A percentile compares a stretch with the other conserved stretches of the same genome.
Evolutionary conservation across 306 rosid species (phyloP).

Genomic region (Rubus idaeus): DNA sequence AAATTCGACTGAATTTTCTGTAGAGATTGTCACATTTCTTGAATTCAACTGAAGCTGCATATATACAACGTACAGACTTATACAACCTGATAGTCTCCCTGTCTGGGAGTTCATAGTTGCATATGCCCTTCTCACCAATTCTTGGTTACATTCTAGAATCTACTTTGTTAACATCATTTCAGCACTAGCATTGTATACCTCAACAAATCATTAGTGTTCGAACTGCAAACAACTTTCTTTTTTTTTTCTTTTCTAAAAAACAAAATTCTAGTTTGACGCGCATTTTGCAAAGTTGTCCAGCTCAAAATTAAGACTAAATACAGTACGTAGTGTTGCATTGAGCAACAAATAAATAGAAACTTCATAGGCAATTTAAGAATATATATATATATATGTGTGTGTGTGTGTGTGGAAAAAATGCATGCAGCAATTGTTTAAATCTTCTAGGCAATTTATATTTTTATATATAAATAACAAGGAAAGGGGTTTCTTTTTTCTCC

Average conservation of each 20-base stretch:
- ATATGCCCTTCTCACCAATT: neutral
- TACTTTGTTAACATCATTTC: neutral
- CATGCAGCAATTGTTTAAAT: neutral
- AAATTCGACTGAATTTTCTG: neutral
- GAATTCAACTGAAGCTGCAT: neutral
- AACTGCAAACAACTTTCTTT: neutral
- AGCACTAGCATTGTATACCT: neutral
- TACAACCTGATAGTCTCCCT: neutral
- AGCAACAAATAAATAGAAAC: neutral
- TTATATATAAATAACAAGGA: neutral
- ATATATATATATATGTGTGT: no score
- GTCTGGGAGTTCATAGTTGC: neutral
- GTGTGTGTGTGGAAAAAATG: neutral
- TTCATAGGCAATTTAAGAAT: neutral
- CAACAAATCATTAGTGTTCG: neutral
- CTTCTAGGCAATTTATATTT: no score
- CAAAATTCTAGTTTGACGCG: no score
- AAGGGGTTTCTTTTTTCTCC: neutral
- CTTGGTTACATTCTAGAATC: neutral
- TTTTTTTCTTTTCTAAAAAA: no score
- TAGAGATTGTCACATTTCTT: neutral
- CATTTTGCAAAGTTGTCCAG: no score
- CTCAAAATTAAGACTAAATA: neutral
- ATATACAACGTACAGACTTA: neutral
- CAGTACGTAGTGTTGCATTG: neutral